Conservation (phyloP, 768 basidiomycete genomes). For the Tremella mesenterica region DNA sequence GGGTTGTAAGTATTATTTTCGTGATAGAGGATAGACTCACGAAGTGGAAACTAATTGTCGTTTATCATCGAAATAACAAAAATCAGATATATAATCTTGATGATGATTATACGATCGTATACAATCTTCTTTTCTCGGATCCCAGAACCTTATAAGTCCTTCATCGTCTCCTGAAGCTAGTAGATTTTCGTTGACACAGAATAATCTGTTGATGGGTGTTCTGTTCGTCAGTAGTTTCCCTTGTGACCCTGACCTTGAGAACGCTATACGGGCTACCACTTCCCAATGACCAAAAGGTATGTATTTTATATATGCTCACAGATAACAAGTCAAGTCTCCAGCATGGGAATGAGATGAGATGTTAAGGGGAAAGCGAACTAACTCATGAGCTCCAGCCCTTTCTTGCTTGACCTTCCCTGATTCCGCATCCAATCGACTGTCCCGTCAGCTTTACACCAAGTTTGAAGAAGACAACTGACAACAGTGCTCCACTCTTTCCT, state of each 20-base stretch:
- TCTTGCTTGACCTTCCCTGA: conserved; percentile 23
- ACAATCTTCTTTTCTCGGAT: conserved; percentile 61
- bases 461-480: conserved; percentile 55
- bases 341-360: too few species aligned
- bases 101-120: conserved; percentile 71
- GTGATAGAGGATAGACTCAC: conserved; percentile 48
- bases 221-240: conserved; percentile 45
- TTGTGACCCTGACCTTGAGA: too few species aligned
- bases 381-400: conserved; percentile 40
- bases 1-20: too few species aligned
- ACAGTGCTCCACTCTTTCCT: conserved; percentile 69
- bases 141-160: conserved; percentile 94
- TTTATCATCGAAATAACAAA: conserved; percentile 74
- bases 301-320: too few species aligned
- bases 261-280: neutral
- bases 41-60: conserved; percentile 80
- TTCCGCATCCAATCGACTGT: conserved; percentile 22
- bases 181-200: conserved; percentile 59
- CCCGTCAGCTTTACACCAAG: conserved; percentile 17
- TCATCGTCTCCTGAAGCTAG: conserved; percentile 87
- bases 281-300: too few species aligned
- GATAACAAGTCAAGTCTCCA: too few species aligned
- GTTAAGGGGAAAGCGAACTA: conserved; percentile 1
- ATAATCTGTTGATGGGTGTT: conserved; percentile 77
- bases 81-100: conserved; percentile 89